A percentile compares a stretch with the other conserved stretches of the same genome.
Conservation (phyloP, 164 flowering plant species). For the Stephania cephalantha region DNA sequence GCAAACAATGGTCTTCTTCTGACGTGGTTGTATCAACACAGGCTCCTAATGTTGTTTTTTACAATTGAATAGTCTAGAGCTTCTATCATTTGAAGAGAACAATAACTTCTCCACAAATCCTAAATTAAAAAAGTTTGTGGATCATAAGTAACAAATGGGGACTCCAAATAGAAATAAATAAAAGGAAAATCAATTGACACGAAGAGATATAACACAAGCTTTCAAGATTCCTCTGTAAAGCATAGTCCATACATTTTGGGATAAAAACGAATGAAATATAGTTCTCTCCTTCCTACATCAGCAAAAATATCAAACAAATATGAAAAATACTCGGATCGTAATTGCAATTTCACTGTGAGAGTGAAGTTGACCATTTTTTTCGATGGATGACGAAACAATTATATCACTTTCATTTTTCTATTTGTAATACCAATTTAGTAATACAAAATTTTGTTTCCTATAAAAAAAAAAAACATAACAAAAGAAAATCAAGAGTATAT, state of each 20-base stretch:
- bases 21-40: conserved; percentile 49
- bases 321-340: background rate
- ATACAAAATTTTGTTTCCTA: too few species aligned
- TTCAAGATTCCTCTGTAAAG: conserved; percentile 80
- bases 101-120: conserved; percentile 91
- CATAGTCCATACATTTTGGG: conserved; percentile 56
- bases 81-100: conserved; percentile 57
- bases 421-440: too few species aligned
- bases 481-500: background rate
- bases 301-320: conserved; percentile 2
- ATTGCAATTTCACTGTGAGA: too few species aligned
- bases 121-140: conserved; percentile 19
- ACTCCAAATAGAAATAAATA: background rate
- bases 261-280: conserved; percentile 47
- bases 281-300: conserved; percentile 73
- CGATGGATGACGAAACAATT: too few species aligned
- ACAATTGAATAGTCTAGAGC: conserved; percentile 83
- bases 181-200: conserved; percentile 42
- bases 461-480: background rate
- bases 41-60: conserved; percentile 68
- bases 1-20: conserved; percentile 52
- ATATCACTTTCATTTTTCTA: too few species aligned
- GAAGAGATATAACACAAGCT: conserved; percentile 89
- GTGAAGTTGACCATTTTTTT: too few species aligned
- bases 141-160: background rate